Evolutionary conservation across 2,329 filamentous ascomycete genomes (phyloP).

Genomic region (Colletotrichum sp.): DNA sequence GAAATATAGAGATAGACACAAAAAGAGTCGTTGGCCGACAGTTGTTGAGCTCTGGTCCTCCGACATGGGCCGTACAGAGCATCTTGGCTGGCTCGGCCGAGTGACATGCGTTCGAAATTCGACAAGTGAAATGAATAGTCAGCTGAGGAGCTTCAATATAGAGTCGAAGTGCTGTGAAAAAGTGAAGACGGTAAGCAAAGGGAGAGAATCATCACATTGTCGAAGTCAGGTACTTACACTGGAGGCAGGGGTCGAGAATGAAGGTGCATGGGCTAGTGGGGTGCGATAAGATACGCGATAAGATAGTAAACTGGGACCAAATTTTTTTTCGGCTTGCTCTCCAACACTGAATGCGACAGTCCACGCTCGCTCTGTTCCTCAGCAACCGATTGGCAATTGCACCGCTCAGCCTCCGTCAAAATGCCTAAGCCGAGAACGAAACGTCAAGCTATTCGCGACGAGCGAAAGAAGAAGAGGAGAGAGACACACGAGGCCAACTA

Average conservation of each 20-base stretch:
- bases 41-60: background rate
- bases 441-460: slow-evolving; percentile 41
- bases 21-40: background rate
- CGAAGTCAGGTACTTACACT: background rate
- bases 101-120: background rate
- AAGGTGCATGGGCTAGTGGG: background rate
- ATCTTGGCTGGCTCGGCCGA: background rate
- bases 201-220: background rate
- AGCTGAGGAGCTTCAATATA: background rate
- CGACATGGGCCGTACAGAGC: background rate
- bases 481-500: slow-evolving; percentile 27
- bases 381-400: background rate
- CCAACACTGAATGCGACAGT: background rate
- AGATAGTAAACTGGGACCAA: slow-evolving; percentile 16
- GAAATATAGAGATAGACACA: background rate
- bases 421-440: slow-evolving; percentile 53
- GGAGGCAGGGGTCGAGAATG: background rate
- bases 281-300: slow-evolving; percentile 25
- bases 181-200: background rate
- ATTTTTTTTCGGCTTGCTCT: slow-evolving; percentile 1
- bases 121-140: background rate
- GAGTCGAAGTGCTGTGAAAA: background rate
- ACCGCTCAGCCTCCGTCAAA: slow-evolving; percentile 17
- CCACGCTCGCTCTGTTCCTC: background rate
- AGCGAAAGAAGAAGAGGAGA: slow-evolving; percentile 44